These are phyloP conservation scores for Tremellales sp. DNA, from an alignment of 1,284 basidiomycete genomes.

Conservation along the genomic window DNA sequence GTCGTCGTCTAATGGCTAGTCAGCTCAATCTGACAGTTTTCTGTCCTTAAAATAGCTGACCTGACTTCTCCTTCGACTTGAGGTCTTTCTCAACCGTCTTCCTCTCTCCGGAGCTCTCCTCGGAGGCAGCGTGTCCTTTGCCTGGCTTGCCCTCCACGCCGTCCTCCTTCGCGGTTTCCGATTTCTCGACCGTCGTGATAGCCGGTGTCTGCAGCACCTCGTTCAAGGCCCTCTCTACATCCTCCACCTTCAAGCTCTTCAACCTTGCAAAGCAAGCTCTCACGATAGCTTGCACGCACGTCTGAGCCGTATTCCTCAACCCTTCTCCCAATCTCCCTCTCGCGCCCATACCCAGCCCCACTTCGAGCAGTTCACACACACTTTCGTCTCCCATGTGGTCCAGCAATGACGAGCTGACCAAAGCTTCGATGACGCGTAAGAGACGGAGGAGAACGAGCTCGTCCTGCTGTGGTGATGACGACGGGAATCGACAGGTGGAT, in stretches of 20 bases:
- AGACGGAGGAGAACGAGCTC: constrained; percentile 93
- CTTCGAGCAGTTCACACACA: constrained; percentile 98
- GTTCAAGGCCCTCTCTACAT: constrained; percentile 38
- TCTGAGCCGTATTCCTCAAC: constrained; percentile 79
- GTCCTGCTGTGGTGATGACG: constrained; percentile 90
- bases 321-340: constrained; percentile 82
- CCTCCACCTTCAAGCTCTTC: constrained; percentile 53
- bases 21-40: constrained; percentile 10
- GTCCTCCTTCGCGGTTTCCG: background rate
- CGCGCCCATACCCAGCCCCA: constrained; percentile 93
- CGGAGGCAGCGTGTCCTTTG: background rate
- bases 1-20: constrained; percentile 6
- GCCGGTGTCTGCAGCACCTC: constrained; percentile 15
- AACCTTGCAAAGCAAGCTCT: constrained; percentile 75
- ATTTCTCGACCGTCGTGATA: background rate
- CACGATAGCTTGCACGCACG: constrained; percentile 85
- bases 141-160: constrained; percentile 2
- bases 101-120: constrained; percentile 4
- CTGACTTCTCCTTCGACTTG: constrained; percentile 52
- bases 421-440: constrained; percentile 82
- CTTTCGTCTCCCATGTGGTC: constrained; percentile 78
- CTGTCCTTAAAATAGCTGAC: constrained; percentile 25
- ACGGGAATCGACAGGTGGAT: constrained; percentile 96
- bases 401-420: constrained; percentile 55
- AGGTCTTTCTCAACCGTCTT: constrained; percentile 4